These are phyloP conservation scores for Pichia rugopelliculosa DNA, from an alignment of 805 yeast species.

Conservation along the genomic window DNA sequence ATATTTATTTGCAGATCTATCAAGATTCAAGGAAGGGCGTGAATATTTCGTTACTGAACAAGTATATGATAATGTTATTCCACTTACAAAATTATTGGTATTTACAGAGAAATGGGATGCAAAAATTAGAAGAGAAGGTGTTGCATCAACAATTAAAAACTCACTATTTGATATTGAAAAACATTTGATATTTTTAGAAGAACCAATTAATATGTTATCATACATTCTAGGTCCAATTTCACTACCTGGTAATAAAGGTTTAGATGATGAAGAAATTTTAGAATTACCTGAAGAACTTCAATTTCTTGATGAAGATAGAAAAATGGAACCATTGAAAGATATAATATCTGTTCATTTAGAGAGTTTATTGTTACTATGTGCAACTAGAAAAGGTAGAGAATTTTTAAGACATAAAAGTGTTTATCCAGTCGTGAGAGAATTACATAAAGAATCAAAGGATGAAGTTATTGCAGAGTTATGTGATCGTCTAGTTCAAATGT, in stretches of 20 bases:
- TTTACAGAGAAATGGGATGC: slow-evolving; percentile 79
- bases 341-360: slow-evolving; percentile 72
- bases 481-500: slow-evolving; percentile 80
- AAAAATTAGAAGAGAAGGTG: slow-evolving; percentile 80
- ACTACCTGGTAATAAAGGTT: slow-evolving; percentile 46
- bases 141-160: slow-evolving; percentile 87
- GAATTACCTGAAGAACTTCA: slow-evolving; percentile 86
- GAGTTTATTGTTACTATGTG: slow-evolving; percentile 68
- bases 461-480: slow-evolving; percentile 54
- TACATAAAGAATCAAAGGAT: slow-evolving; percentile 52
- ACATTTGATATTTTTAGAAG: slow-evolving; percentile 54
- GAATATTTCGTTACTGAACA: slow-evolving; percentile 68
- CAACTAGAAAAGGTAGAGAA: slow-evolving; percentile 69
- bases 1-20: slow-evolving; percentile 83
- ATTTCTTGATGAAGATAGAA: slow-evolving; percentile 64
- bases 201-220: slow-evolving; percentile 69
- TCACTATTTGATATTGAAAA: slow-evolving; percentile 70
- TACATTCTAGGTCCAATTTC: slow-evolving; percentile 77
- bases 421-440: slow-evolving; percentile 79
- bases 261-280: slow-evolving; percentile 78
- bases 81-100: slow-evolving; percentile 71
- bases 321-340: slow-evolving; percentile 63
- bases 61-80: slow-evolving; percentile 67
- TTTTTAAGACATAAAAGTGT: slow-evolving; percentile 72
- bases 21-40: slow-evolving; percentile 70